These are phyloP conservation scores for Elsinoe necatrix DNA, from an alignment of 2,329 filamentous ascomycete species.

Conservation along the genomic window DNA sequence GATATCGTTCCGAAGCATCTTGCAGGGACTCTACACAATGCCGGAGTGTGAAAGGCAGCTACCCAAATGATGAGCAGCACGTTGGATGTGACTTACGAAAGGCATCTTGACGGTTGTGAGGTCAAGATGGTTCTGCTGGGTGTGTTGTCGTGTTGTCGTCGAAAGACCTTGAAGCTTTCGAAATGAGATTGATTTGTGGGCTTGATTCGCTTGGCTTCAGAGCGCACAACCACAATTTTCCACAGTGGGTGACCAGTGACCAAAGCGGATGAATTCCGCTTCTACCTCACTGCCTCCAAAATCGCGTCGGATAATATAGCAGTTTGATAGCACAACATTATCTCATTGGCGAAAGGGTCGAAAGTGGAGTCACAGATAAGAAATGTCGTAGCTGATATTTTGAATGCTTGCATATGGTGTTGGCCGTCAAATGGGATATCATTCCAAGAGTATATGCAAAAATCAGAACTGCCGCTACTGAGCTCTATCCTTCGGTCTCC, in stretches of 20 bases:
- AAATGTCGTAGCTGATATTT: neutral
- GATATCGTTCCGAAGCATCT: conserved; percentile 89
- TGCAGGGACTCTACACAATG: conserved; percentile 65
- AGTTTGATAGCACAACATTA: too few relatives aligned
- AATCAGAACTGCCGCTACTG: neutral
- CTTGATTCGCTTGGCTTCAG: neutral
- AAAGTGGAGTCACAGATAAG: too few relatives aligned
- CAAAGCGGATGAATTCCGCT: neutral
- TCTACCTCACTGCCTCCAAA: neutral
- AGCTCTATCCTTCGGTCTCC: neutral
- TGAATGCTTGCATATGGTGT: neutral
- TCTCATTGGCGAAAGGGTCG: too few relatives aligned
- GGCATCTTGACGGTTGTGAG: conserved; percentile 33
- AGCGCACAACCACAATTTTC: neutral
- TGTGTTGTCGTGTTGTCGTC: neutral
- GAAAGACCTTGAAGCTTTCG: neutral
- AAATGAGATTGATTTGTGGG: neutral
- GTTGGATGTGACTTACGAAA: conserved; percentile 37
- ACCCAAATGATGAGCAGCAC: conserved; percentile 8
- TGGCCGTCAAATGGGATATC: conserved; percentile 2
- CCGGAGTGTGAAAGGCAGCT: neutral
- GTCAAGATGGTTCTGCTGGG: conserved; percentile 10
- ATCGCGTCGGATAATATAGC: too few relatives aligned
- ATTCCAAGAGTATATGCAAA: conserved; percentile 8
- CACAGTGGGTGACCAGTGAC: neutral